Evolutionary conservation across 1,284 basidiomycete genomes (phyloP).

Genomic region (Ustilago hordei): DNA sequence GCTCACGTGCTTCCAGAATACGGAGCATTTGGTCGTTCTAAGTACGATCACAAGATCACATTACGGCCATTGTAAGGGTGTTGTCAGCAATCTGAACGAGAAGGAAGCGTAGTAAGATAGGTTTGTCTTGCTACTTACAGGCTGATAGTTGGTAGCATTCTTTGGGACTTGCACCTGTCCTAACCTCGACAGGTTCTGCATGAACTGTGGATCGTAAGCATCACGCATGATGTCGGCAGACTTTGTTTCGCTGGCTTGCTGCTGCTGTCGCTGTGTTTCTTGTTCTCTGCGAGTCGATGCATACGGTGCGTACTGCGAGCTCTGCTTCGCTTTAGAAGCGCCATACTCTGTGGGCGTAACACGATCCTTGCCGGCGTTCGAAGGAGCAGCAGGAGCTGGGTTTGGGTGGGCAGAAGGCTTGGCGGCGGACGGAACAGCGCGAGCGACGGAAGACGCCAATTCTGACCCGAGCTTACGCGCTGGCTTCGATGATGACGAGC

Average conservation of each 20-base stretch:
- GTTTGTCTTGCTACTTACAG: constrained; percentile 17
- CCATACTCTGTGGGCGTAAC: constrained; percentile 32
- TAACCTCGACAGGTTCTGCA: constrained; percentile 46
- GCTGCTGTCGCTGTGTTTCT: constrained; percentile 33
- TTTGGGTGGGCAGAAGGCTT: constrained; percentile 20
- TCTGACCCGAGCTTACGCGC: constrained; percentile 47
- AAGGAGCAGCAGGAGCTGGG: neutral
- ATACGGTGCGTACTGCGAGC: constrained; percentile 28
- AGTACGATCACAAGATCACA: neutral
- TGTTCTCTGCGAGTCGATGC: constrained; percentile 29
- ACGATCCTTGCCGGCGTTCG: constrained; percentile 11
- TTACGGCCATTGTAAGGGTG: neutral
- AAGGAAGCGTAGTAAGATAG: neutral
- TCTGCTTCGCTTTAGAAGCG: constrained; percentile 25
- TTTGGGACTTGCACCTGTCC: constrained; percentile 52
- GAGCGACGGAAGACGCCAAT: constrained; percentile 36
- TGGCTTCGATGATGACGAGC: constrained; percentile 55
- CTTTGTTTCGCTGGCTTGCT: constrained; percentile 45
- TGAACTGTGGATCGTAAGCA: constrained; percentile 51
- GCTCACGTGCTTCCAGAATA: constrained; percentile 50
- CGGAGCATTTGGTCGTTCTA: constrained; percentile 54
- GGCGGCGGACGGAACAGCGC: constrained; percentile 26
- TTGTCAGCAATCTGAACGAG: constrained; percentile 5
- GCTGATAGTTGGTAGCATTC: constrained; percentile 45
- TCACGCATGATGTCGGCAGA: constrained; percentile 53